Percentiles rank a stretch among this genome's conserved stretches.
Conservation (phyloP, 805 yeast species). For the Schizosaccharomyces octosporus region DNA sequence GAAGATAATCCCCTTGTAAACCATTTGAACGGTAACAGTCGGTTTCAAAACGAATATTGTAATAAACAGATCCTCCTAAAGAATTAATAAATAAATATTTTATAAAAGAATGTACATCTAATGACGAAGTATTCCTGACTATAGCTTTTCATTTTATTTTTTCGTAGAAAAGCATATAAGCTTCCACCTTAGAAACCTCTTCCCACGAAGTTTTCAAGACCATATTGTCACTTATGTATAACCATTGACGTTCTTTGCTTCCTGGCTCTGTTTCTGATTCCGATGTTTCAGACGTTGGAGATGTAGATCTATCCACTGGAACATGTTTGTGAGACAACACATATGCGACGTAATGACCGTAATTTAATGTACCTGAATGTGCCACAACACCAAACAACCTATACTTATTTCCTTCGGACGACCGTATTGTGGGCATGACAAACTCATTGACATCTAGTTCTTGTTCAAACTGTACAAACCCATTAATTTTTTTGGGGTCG, state of each 20-base stretch:
- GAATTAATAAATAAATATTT: too few relatives aligned
- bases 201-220: not conserved
- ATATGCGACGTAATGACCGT: not conserved
- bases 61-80: too few relatives aligned
- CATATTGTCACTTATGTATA: conserved; percentile 1
- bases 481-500: not conserved
- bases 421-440: not conserved
- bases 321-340: not conserved
- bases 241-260: not conserved
- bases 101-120: too few relatives aligned
- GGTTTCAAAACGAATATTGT: too few relatives aligned
- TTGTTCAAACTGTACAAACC: not conserved
- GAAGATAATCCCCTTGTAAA: too few relatives aligned
- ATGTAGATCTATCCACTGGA: too few relatives aligned
- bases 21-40: too few relatives aligned
- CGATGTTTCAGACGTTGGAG: not conserved
- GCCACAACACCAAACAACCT: not conserved
- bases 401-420: not conserved
- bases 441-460: not conserved
- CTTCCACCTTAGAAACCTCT: conserved; percentile 1
- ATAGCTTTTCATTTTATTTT: too few relatives aligned
- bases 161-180: conserved; percentile 2
- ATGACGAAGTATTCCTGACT: too few relatives aligned
- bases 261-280: not conserved
- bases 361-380: not conserved